Evolutionary conservation across 352 stramenopile species (phyloP).

Genomic region (Pythium graminicola): DNA sequence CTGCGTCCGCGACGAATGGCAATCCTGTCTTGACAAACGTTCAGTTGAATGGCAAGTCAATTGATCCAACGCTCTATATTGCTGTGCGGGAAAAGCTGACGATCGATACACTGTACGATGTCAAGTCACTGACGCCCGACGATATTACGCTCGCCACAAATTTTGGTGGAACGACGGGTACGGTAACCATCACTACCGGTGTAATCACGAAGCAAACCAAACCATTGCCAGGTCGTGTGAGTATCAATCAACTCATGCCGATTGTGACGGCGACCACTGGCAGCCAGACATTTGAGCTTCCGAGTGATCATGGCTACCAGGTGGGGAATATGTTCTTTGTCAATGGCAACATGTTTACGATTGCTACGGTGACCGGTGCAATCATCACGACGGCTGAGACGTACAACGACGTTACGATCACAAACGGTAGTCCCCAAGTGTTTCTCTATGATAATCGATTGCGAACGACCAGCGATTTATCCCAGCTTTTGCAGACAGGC

Average conservation of each 20-base stretch:
- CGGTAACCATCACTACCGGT: conserved; percentile 32
- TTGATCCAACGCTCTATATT: conserved; percentile 59
- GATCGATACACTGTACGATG: conserved; percentile 30
- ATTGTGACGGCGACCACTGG: conserved; percentile 37
- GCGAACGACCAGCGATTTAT: conserved; percentile 53
- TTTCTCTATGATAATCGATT: conserved; percentile 63
- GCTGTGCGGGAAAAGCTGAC: conserved; percentile 50
- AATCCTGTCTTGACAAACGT: conserved; percentile 37
- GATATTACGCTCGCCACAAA: conserved; percentile 40
- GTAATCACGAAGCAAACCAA: conserved; percentile 49
- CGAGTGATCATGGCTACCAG: conserved; percentile 33
- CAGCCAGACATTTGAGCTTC: conserved; percentile 33
- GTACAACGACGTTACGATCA: conserved; percentile 34
- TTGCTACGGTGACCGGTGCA: conserved; percentile 18
- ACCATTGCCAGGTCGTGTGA: conserved; percentile 38
- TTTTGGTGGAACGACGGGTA: conserved; percentile 12
- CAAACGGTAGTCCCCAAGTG: conserved; percentile 23
- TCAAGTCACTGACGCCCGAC: conserved; percentile 35
- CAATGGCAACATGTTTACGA: conserved; percentile 31
- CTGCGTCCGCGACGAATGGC: conserved; percentile 26
- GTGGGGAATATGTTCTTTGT: conserved; percentile 34
- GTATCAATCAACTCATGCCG: conserved; percentile 36
- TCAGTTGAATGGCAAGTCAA: conserved; percentile 30
- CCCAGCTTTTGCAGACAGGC: conserved; percentile 19
- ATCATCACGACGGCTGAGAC: conserved; percentile 29